Conservation (phyloP, 148 eudicot genomes). For the Arctostaphylos glauca region DNA sequence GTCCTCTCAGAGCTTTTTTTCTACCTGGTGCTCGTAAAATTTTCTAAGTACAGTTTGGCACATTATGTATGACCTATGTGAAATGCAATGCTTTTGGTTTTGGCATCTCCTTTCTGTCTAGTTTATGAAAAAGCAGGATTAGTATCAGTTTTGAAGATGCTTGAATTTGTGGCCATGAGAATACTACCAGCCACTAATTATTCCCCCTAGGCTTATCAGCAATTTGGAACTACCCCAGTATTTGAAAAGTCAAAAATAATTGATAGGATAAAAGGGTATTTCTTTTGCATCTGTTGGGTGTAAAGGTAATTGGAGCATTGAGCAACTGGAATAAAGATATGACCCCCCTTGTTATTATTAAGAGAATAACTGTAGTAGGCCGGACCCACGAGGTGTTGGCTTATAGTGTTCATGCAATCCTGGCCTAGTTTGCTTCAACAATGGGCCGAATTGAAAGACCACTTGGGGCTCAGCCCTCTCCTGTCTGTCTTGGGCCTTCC, state of each 20-base stretch:
- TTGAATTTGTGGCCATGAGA: conserved; percentile 6
- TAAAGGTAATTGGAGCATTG: not conserved
- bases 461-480: no score
- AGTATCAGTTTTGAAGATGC: not conserved
- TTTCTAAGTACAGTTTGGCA: not conserved
- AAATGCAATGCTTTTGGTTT: conserved; percentile 2
- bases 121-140: not conserved
- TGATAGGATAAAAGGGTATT: not conserved
- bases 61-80: not conserved
- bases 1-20: not conserved
- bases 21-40: not conserved
- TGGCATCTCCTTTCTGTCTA: conserved; percentile 9
- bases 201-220: not conserved
- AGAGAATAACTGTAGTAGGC: not conserved
- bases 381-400: no score
- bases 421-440: no score
- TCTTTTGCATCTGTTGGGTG: not conserved
- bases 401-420: no score
- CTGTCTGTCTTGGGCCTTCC: no score
- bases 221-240: not conserved
- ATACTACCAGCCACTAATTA: not conserved
- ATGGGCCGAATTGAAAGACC: no score
- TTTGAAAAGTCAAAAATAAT: not conserved
- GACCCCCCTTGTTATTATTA: not conserved
- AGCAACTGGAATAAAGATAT: not conserved